phyloP scores from a whole-genome alignment of 2,329 filamentous ascomycete genomes.

The Tolypocladium amazonense region DNA sequence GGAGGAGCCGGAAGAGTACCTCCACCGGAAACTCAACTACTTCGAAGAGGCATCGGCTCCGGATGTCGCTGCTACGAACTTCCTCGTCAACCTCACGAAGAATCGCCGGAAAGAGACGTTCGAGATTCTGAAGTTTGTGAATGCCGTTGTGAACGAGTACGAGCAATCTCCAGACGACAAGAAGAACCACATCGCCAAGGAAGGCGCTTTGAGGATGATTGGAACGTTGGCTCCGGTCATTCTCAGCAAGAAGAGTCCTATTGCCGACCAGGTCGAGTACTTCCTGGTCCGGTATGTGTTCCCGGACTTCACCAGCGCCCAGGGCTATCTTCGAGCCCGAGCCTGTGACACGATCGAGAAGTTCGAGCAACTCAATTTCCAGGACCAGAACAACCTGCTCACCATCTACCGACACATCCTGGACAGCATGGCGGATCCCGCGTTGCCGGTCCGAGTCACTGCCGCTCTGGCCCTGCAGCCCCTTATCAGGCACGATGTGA shows the following conservation, averaged over 20 bases:
- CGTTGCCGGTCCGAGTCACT: constrained; percentile 86
- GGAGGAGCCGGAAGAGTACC: constrained; percentile 89
- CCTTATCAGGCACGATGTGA: constrained; percentile 88
- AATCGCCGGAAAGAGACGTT: constrained; percentile 92
- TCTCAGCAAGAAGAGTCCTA: constrained; percentile 94
- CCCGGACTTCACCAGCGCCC: constrained; percentile 86
- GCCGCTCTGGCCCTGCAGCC: constrained; percentile 90
- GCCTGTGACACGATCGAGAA: constrained; percentile 97
- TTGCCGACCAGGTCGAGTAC: constrained; percentile 94
- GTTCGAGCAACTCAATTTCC: constrained; percentile 94
- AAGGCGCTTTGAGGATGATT: constrained; percentile 94
- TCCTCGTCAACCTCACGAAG: constrained; percentile 90
- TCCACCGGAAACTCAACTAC: constrained; percentile 94
- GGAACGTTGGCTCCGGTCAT: constrained; percentile 90
- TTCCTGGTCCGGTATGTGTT: constrained; percentile 98
- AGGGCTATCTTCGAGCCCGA: constrained; percentile 86
- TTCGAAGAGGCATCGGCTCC: constrained; percentile 95
- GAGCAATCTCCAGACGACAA: constrained; percentile 73
- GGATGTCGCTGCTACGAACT: constrained; percentile 92
- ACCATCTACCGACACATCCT: constrained; percentile 95
- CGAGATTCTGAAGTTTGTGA: constrained; percentile 88
- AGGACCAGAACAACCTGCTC: constrained; percentile 89
- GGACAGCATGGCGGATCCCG: constrained; percentile 92
- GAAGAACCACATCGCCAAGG: constrained; percentile 92
- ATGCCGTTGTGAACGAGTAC: constrained; percentile 88